A percentile compares a stretch with the other conserved stretches of the same genome.
Evolutionary conservation across 2,329 filamentous ascomycete genomes (phyloP).

Genomic region (Intubia oerlemansii): DNA sequence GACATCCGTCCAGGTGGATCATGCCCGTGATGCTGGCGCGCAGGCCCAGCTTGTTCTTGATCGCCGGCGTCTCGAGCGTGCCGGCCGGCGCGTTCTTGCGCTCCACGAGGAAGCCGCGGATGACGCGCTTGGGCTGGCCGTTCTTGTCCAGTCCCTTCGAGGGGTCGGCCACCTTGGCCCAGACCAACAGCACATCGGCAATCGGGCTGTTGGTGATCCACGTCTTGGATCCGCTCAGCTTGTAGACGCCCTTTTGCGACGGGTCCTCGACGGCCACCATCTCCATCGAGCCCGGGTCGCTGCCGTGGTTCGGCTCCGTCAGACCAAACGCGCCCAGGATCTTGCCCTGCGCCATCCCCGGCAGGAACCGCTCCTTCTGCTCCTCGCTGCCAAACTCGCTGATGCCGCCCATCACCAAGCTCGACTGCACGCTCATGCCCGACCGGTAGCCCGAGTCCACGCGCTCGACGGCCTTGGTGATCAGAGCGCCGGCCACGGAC

Average conservation of each 20-base stretch:
- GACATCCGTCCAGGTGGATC: slow-evolving; percentile 86
- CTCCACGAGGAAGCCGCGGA: slow-evolving; percentile 80
- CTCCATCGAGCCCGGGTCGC: slow-evolving; percentile 73
- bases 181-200: slow-evolving; percentile 60
- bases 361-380: slow-evolving; percentile 61
- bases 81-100: slow-evolving; percentile 66
- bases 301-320: slow-evolving; percentile 76
- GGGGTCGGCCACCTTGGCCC: slow-evolving; percentile 80
- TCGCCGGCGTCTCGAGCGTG: slow-evolving; percentile 72
- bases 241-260: slow-evolving; percentile 53
- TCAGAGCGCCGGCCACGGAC: slow-evolving; percentile 60
- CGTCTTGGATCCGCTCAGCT: slow-evolving; percentile 59
- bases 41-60: slow-evolving; percentile 91
- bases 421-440: slow-evolving; percentile 75
- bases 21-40: slow-evolving; percentile 89
- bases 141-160: slow-evolving; percentile 33
- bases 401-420: slow-evolving; percentile 70
- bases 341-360: slow-evolving; percentile 55
- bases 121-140: slow-evolving; percentile 16
- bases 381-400: slow-evolving; percentile 62
- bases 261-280: slow-evolving; percentile 57
- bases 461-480: slow-evolving; percentile 68
- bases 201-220: slow-evolving; percentile 89
- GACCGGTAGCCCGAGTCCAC: slow-evolving; percentile 75
- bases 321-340: slow-evolving; percentile 63